phyloP scores from a whole-genome alignment of 441 rosid genomes.

The Iberis amara region DNA sequence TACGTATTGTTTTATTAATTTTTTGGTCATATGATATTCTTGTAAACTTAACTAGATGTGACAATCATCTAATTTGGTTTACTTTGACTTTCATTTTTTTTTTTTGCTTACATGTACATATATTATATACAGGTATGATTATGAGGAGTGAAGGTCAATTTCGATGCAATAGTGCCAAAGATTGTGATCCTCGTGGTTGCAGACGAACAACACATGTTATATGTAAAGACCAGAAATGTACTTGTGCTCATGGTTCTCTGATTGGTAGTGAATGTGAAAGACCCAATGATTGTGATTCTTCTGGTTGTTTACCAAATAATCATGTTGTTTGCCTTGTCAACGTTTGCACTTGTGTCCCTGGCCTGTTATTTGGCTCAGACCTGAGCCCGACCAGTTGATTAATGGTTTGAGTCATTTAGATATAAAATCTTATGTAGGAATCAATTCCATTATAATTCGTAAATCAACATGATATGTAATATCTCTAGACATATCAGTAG shows the following conservation, averaged over 20 bases:
- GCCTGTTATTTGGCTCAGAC: too few species aligned
- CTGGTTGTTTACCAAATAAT: not conserved
- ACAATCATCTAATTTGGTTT: too few species aligned
- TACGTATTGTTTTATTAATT: too few species aligned
- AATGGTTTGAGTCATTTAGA: too few species aligned
- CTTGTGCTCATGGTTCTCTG: conserved; percentile 8
- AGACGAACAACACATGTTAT: not conserved
- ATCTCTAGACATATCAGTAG: too few species aligned
- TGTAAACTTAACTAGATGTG: too few species aligned
- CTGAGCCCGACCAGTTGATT: too few species aligned
- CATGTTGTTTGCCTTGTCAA: not conserved
- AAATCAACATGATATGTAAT: too few species aligned
- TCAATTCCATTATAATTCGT: too few species aligned
- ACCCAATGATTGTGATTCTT: not conserved
- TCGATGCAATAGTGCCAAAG: not conserved
- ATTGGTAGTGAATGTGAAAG: not conserved
- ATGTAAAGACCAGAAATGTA: conserved; percentile 3
- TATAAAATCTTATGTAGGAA: too few species aligned
- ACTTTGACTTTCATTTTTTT: not conserved
- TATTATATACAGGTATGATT: not conserved
- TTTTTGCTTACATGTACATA: not conserved
- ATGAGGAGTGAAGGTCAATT: conserved; percentile 6
- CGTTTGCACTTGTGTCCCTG: conserved; percentile 9
- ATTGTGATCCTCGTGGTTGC: conserved; percentile 21
- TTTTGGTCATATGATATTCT: too few species aligned